phyloP scores from a whole-genome alignment of 1,139 yeast species.

The Meyerozyma elateridarum region DNA sequence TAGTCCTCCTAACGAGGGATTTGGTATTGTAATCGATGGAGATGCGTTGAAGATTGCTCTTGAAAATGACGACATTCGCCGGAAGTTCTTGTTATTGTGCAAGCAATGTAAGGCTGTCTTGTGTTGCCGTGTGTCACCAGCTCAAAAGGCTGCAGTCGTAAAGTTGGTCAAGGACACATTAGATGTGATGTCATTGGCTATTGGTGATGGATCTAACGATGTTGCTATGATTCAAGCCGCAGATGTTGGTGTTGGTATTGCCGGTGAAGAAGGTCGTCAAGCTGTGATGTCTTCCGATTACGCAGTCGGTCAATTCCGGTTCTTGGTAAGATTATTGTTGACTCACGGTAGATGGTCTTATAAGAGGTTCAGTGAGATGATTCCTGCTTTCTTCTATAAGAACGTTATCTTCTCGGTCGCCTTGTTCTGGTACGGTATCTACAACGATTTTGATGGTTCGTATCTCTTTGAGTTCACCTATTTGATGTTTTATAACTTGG shows the following conservation, averaged over 20 bases:
- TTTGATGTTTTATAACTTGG: constrained; percentile 88
- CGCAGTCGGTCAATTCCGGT: constrained; percentile 93
- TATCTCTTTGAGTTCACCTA: constrained; percentile 90
- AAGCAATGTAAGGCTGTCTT: constrained; percentile 90
- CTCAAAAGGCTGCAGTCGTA: constrained; percentile 96
- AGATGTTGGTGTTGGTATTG: constrained; percentile 96
- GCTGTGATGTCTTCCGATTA: constrained; percentile 98
- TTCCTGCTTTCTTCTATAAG: constrained; percentile 89
- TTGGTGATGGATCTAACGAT: constrained; percentile 98
- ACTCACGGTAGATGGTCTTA: constrained; percentile 98
- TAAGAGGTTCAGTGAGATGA: constrained; percentile 87
- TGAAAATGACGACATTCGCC: constrained; percentile 47
- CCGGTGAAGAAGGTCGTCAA: constrained; percentile 97
- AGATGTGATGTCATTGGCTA: constrained; percentile 84
- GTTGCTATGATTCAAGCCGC: constrained; percentile 99
- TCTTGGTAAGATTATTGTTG: constrained; percentile 65
- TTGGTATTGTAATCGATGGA: constrained; percentile 89
- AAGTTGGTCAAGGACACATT: constrained; percentile 71
- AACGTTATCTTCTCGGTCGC: constrained; percentile 86
- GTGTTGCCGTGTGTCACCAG: constrained; percentile 96
- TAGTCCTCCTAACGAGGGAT: constrained; percentile 69
- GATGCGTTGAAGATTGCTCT: constrained; percentile 79
- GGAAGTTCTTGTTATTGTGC: constrained; percentile 78
- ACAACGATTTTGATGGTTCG: constrained; percentile 82
- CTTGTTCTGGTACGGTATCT: constrained; percentile 90